These are phyloP conservation scores for Alternaria consortialis DNA, from an alignment of 2,329 filamentous ascomycete species.

Conservation along the genomic window DNA sequence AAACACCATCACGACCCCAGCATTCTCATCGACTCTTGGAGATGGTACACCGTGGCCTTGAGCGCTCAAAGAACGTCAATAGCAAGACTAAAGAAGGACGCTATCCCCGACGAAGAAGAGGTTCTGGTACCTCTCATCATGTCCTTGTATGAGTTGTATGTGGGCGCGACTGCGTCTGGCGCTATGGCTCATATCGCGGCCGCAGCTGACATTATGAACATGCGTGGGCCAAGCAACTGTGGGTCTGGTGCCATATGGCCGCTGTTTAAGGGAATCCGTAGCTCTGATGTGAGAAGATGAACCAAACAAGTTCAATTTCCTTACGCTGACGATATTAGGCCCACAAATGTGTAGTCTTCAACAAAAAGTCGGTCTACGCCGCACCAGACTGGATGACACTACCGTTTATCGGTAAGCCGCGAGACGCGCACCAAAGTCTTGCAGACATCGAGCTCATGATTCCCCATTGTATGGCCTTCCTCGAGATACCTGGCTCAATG, in stretches of 20 bases:
- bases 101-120: conserved; percentile 42
- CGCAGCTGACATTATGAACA: conserved; percentile 40
- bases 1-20: conserved; percentile 40
- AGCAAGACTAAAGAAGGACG: conserved; percentile 18
- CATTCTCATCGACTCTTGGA: conserved; percentile 43
- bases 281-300: conserved; percentile 37
- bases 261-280: conserved; percentile 42
- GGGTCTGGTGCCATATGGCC: conserved; percentile 32
- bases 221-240: conserved; percentile 43
- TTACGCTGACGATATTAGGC: conserved; percentile 30
- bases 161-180: conserved; percentile 39
- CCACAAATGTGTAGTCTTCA: conserved; percentile 38
- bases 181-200: conserved; percentile 42
- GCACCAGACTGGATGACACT: conserved; percentile 41
- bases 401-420: conserved; percentile 34
- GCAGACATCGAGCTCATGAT: conserved; percentile 40
- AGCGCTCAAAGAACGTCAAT: conserved; percentile 37
- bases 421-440: conserved; percentile 38
- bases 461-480: conserved; percentile 31
- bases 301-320: accelerated
- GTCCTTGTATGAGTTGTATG: conserved; percentile 43
- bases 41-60: conserved; percentile 45
- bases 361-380: conserved; percentile 39
- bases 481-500: conserved; percentile 29
- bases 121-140: conserved; percentile 43